Percentiles rank a stretch among this genome's conserved stretches.
Conservation (phyloP, 306 rosid species). For the Argentina anserina region DNA sequence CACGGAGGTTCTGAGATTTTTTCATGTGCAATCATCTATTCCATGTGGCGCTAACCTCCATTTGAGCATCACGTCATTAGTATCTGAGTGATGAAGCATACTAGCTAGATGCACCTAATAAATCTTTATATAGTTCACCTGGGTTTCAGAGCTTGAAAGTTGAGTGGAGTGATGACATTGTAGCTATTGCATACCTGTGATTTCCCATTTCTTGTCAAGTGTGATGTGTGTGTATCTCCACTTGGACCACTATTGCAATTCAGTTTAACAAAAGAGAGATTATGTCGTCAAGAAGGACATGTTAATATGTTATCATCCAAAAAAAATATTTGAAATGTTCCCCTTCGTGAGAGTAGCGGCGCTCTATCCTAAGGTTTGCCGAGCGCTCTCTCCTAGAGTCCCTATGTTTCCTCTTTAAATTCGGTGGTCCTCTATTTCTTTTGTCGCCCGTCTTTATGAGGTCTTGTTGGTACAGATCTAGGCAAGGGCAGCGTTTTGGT, state of each 20-base stretch:
- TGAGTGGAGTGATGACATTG: not conserved
- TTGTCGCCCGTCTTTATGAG: too few relatives aligned
- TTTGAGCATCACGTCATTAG: not conserved
- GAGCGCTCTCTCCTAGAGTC: too few relatives aligned
- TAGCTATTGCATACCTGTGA: not conserved
- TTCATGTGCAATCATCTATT: too few relatives aligned
- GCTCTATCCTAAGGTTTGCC: too few relatives aligned
- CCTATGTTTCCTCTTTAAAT: too few relatives aligned
- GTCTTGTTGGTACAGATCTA: too few relatives aligned
- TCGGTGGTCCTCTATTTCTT: too few relatives aligned
- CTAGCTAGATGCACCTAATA: not conserved
- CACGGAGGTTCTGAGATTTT: too few relatives aligned
- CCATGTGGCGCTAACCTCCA: too few relatives aligned
- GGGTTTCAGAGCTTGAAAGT: not conserved
- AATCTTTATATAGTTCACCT: not conserved
- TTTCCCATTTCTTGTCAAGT: not conserved
- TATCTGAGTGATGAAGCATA: not conserved
- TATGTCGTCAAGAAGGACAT: not conserved
- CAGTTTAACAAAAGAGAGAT: not conserved
- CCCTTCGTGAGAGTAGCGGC: too few relatives aligned
- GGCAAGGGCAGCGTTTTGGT: too few relatives aligned
- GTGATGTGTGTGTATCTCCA: constrained; percentile 1
- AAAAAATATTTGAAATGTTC: too few relatives aligned
- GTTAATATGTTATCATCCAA: not conserved
- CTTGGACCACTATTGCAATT: not conserved